These are phyloP conservation scores for Balakata baccata DNA, from an alignment of 345 rosid species.

Conservation along the genomic window DNA sequence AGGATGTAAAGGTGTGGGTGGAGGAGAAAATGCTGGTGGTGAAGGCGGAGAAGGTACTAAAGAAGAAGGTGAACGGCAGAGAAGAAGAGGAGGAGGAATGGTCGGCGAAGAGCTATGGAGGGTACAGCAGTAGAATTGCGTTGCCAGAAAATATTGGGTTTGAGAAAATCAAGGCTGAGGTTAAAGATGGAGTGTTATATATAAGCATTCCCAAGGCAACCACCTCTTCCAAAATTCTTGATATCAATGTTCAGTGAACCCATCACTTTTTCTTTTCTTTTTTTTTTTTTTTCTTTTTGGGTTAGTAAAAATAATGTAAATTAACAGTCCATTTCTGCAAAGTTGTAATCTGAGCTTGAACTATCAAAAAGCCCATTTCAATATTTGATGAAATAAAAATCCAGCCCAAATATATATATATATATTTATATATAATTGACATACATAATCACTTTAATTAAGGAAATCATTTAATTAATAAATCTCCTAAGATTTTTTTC, in stretches of 20 bases:
- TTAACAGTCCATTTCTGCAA: no score
- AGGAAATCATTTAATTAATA: no score
- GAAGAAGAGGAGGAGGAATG: constrained; percentile 46
- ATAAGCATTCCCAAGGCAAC: constrained; percentile 47
- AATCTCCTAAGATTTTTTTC: no score
- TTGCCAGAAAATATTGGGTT: constrained; percentile 57
- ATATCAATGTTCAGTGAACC: constrained; percentile 28
- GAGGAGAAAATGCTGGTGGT: constrained; percentile 60
- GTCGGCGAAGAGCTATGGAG: constrained; percentile 57
- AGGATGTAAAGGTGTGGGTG: constrained; percentile 59
- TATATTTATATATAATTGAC: no score
- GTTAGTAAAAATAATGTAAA: no score
- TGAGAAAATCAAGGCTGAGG: constrained; percentile 64
- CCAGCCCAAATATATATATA: no score
- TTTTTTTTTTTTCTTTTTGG: background rate
- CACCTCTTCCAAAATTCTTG: constrained; percentile 13
- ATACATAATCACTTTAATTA: no score
- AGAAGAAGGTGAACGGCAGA: constrained; percentile 17
- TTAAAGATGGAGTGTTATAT: constrained; percentile 59
- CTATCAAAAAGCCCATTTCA: no score
- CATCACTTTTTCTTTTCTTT: background rate
- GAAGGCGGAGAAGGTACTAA: constrained; percentile 47
- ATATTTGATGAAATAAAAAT: no score
- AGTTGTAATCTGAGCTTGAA: no score
- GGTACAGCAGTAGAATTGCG: constrained; percentile 51